Evolutionary conservation across 257 asterid species (phyloP).

Genomic region (Avicennia marina): DNA sequence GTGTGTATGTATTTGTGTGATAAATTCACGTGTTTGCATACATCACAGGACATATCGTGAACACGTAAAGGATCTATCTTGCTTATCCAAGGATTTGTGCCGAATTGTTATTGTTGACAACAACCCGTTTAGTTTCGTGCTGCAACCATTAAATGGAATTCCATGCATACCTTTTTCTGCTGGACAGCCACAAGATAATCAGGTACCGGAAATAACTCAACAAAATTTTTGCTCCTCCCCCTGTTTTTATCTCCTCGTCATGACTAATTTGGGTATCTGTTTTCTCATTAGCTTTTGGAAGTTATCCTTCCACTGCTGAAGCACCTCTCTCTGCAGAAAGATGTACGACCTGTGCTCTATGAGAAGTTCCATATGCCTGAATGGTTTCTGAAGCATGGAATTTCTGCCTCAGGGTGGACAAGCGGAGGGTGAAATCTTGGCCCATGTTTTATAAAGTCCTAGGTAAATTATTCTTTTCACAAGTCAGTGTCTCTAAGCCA

Average conservation of each 20-base stretch:
- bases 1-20: too few relatives aligned
- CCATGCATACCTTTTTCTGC: slow-evolving; percentile 59
- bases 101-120: slow-evolving; percentile 89
- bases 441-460: too few relatives aligned
- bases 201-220: slow-evolving; percentile 33
- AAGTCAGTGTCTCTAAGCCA: slow-evolving; percentile 13
- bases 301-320: slow-evolving; percentile 74
- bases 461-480: slow-evolving; percentile 14
- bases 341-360: slow-evolving; percentile 50
- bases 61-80: slow-evolving; percentile 80
- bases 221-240: neutral
- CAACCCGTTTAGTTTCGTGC: slow-evolving; percentile 89
- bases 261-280: slow-evolving; percentile 15
- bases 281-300: slow-evolving; percentile 50
- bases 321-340: slow-evolving; percentile 62
- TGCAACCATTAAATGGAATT: slow-evolving; percentile 92
- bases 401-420: slow-evolving; percentile 43
- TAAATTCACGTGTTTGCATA: slow-evolving; percentile 11
- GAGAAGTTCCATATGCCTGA: slow-evolving; percentile 75
- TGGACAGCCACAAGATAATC: slow-evolving; percentile 70
- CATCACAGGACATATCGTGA: slow-evolving; percentile 75
- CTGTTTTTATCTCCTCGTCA: neutral
- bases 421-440: slow-evolving; percentile 10
- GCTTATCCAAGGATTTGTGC: slow-evolving; percentile 65
- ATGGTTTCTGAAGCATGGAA: slow-evolving; percentile 70